Base-by-base conservation (phyloP, 2,329 filamentous ascomycete species). In the Diaporthe batatas region DNA sequence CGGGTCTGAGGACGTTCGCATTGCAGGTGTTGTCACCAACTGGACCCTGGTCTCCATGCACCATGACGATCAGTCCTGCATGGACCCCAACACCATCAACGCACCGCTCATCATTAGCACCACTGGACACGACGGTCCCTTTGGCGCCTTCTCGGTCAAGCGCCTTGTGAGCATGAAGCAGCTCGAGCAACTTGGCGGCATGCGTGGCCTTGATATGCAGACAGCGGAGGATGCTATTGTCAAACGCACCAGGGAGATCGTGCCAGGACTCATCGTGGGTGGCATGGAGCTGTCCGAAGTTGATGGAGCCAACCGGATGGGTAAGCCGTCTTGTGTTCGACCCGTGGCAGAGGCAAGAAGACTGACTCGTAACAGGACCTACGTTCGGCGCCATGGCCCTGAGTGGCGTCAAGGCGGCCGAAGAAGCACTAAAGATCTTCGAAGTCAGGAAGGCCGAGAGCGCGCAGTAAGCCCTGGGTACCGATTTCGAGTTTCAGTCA, bases 61-160 rank as follows among this genome's bases (percentile, higher is more conserved):
- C 83, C 93, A 95, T 83, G 93, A 95, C 80, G 93, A 96, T 81
- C 94, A 97, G 86, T 93, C 91, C 75, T 98, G 95, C 92, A 97
- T 98, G 95, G 95, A 98, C 82, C 95, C 95, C 77, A 97, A 96
- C 90, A 98, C 95, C 79, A 97, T 98, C 89, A 98, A 97, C 81
- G 94, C 94, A 0, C 94, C 95, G 1, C 83, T 98, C 73, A 87
- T 98, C 80, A 93, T 98, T 85, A 94, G 92, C 72, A 98, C 95
- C 32, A 98, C 95, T 0, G 95, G 95, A 67, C 95, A 98, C 79
- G 95, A 98, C 77, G 95, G 90, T 0, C 95, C 95, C 21, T 97
- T 97, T 81, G 95, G 95, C 59, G 95, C 95, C 65, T 98, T 98
- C 86, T 93, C 86, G 76, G 95, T 94, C 82, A 98, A 98, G 90